phyloP scores from a whole-genome alignment of 768 basidiomycete genomes.

The Ramaria rubella region DNA sequence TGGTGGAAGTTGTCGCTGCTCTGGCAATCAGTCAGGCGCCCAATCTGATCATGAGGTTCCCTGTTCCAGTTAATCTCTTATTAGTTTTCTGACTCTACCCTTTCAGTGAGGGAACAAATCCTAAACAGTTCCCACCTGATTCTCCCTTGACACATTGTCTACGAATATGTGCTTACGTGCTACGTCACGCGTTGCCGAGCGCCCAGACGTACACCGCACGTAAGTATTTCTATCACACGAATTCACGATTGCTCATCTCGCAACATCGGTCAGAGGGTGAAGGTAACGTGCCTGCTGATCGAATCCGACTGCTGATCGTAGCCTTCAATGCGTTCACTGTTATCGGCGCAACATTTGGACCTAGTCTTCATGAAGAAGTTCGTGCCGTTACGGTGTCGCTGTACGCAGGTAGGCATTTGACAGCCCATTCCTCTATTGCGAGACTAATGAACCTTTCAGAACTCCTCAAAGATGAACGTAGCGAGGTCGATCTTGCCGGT shows the following conservation, averaged over 20 bases:
- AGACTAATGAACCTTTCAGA: constrained; percentile 36
- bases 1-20: constrained; percentile 60
- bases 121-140: constrained; percentile 19
- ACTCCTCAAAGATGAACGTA: constrained; percentile 78
- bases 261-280: neutral
- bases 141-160: constrained; percentile 58
- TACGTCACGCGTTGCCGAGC: constrained; percentile 64
- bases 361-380: constrained; percentile 62
- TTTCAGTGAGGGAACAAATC: neutral
- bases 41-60: constrained; percentile 9
- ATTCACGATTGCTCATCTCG: neutral
- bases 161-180: constrained; percentile 72
- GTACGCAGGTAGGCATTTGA: constrained; percentile 54
- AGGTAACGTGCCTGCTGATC: constrained; percentile 35
- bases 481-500: constrained; percentile 70
- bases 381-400: constrained; percentile 72
- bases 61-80: neutral
- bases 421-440: neutral
- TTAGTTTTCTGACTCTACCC: neutral
- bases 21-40: constrained; percentile 42
- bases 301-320: constrained; percentile 55
- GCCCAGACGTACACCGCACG: constrained; percentile 46
- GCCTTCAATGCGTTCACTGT: constrained; percentile 57
- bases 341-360: constrained; percentile 51
- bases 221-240: constrained; percentile 25